These are phyloP conservation scores for Cyberlindnera misumaiensis DNA, from an alignment of 805 yeast species.

Conservation along the genomic window DNA sequence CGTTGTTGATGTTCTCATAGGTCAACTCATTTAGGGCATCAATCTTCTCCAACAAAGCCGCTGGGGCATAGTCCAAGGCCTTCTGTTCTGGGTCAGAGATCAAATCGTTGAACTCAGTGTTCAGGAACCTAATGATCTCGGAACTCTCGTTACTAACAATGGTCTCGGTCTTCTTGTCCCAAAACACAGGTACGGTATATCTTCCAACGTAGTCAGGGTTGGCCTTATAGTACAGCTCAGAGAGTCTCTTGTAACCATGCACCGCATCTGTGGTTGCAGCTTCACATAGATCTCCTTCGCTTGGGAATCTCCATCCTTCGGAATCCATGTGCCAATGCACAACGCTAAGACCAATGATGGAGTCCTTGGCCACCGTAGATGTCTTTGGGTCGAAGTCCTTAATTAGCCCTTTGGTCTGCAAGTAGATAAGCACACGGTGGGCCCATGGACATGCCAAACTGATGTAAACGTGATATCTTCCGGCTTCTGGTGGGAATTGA, in stretches of 20 bases:
- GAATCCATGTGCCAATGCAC: slow-evolving; percentile 90
- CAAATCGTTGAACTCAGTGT: slow-evolving; percentile 62
- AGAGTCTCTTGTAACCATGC: slow-evolving; percentile 51
- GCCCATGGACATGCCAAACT: slow-evolving; percentile 96
- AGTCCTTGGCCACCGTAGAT: slow-evolving; percentile 25
- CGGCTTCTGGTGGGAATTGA: slow-evolving; percentile 63
- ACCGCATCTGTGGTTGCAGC: slow-evolving; percentile 51
- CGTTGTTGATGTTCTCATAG: slow-evolving; percentile 81
- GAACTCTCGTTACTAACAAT: slow-evolving; percentile 90
- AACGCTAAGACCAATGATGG: slow-evolving; percentile 59
- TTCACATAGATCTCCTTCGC: slow-evolving; percentile 32
- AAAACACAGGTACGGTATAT: slow-evolving; percentile 87
- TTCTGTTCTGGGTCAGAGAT: slow-evolving; percentile 40
- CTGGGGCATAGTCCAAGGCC: slow-evolving; percentile 58
- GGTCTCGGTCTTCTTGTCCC: slow-evolving; percentile 79
- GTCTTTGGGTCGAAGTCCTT: slow-evolving; percentile 30
- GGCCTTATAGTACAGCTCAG: slow-evolving; percentile 69
- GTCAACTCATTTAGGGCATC: slow-evolving; percentile 79
- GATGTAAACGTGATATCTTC: slow-evolving; percentile 82
- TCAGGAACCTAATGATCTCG: slow-evolving; percentile 81
- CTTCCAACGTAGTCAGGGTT: slow-evolving; percentile 74
- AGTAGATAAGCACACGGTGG: slow-evolving; percentile 69
- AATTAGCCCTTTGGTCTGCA: slow-evolving; percentile 69
- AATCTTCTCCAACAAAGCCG: slow-evolving; percentile 43
- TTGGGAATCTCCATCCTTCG: slow-evolving; percentile 83